Evolutionary conservation across 768 basidiomycete genomes (phyloP), one percentile per base, ranked within the genome.

Genomic region (Agaricus sinodeliciosus): DNA sequence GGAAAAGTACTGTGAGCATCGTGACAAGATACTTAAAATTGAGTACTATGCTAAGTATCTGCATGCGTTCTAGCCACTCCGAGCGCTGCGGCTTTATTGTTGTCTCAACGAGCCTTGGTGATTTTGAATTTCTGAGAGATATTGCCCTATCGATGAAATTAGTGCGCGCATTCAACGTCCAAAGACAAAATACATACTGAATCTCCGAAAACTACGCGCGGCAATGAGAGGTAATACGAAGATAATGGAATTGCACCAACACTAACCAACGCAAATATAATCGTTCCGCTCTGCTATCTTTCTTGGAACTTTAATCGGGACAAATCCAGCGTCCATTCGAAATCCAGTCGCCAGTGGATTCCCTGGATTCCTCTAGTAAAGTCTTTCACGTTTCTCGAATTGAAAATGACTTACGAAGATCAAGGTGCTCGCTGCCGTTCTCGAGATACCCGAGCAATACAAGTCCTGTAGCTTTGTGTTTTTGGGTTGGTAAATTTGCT

Each of bases 261-360:
- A 65, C 68, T 58, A 55, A 78, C 76, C 63, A 57, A 78, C 77
- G 49, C 78, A 64, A 52, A 77, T 70, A 61, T 79, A 79, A 58
- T 73, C 66, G 53, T 67, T 53, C 31, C 73, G 61, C 11, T 62
- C 39, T 9, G 65, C 16, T 13, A 73, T 64, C 34, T 68, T 58
- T 26, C 51, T 55, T 9, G 76, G 75, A 27, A 77, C 69, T 25
- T 58, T 70, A 35, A 78, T 63, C n/a, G 59, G 55, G 15, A 70
- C 68, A n/a, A 48, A 56, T 25, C 77, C 77, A 18, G 64, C 62
- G 13, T 55, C 60, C 44, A 78, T 65, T 9, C 63, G 64, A 63
- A 79, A 78, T 16, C 64, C 64, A 16, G 45, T 51, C 4, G 74
- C 76, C 9, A 80, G 67, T 9, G 77, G 78, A 57, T 73, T 59